A percentile compares a stretch with the other conserved stretches of the same genome.
Evolutionary conservation across 2,329 filamentous ascomycete genomes (phyloP).

Genomic region (Lecanicillium sp.): DNA sequence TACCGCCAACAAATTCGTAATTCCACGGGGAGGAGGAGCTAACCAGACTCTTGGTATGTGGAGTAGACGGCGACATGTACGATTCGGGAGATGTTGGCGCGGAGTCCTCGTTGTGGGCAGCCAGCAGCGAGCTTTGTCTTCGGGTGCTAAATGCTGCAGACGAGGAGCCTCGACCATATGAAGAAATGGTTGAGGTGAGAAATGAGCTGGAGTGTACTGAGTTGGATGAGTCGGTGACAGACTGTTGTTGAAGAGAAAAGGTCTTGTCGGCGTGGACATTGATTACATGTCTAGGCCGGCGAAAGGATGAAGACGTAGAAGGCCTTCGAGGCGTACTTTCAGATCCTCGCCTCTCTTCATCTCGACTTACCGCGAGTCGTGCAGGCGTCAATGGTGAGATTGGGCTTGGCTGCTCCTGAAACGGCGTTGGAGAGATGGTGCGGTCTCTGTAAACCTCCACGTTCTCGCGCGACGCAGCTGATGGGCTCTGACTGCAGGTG

Average conservation of each 20-base stretch:
- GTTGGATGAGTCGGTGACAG: slow-evolving; percentile 19
- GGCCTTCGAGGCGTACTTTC: slow-evolving; percentile 12
- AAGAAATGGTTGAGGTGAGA: slow-evolving; percentile 37
- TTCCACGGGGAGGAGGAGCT: slow-evolving; percentile 37
- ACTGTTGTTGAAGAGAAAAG: slow-evolving; percentile 40
- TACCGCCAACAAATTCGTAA: slow-evolving; percentile 44
- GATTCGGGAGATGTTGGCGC: slow-evolving; percentile 13
- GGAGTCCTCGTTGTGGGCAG: slow-evolving; percentile 34
- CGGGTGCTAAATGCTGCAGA: slow-evolving; percentile 40
- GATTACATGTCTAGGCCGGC: slow-evolving; percentile 29
- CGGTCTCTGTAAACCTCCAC: slow-evolving; percentile 3
- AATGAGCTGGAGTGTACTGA: slow-evolving; percentile 29
- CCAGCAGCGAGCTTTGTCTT: slow-evolving; percentile 39
- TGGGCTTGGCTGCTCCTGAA: background rate
- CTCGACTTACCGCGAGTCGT: background rate
- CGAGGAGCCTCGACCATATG: slow-evolving; percentile 34
- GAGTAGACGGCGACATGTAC: slow-evolving; percentile 1
- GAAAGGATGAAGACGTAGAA: slow-evolving; percentile 18
- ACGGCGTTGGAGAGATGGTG: slow-evolving; percentile 3
- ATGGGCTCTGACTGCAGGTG: background rate
- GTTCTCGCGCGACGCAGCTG: background rate
- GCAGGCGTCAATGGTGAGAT: slow-evolving; percentile 2
- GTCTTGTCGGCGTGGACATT: slow-evolving; percentile 49
- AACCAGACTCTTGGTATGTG: background rate
- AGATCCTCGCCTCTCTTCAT: background rate